Percentiles rank a stretch among this genome's conserved stretches.
Conservation (phyloP, 768 basidiomycete species). For the Cyclocybe cylindracea region DNA sequence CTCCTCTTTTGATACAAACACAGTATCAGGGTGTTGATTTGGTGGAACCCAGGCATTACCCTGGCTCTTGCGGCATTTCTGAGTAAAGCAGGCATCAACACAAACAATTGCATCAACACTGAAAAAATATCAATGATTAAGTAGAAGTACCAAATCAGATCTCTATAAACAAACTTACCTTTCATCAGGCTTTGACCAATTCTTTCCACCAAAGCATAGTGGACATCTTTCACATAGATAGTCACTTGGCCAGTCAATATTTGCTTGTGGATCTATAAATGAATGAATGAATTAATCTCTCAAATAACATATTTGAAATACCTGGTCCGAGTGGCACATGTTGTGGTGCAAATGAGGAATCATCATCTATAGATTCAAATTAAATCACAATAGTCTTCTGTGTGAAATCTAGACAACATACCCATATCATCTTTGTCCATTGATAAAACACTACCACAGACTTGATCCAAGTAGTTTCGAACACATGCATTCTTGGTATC, state of each 20-base stretch:
- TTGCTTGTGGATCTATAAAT: neutral
- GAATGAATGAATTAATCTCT: too few relatives aligned
- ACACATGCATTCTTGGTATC: conserved; percentile 4
- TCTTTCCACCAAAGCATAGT: conserved; percentile 25
- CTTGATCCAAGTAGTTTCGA: conserved; percentile 1
- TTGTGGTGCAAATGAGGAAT: too few relatives aligned
- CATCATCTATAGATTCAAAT: too few relatives aligned
- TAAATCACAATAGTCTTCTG: too few relatives aligned
- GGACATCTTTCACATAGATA: conserved; percentile 24
- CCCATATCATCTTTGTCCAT: neutral
- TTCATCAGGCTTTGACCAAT: conserved; percentile 6
- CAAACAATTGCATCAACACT: conserved; percentile 29
- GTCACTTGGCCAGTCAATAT: conserved; percentile 14
- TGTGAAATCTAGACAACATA: too few relatives aligned
- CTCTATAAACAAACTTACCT: conserved; percentile 6
- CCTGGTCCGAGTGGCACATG: too few relatives aligned
- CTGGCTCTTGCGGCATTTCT: conserved; percentile 22
- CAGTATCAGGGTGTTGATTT: conserved; percentile 14
- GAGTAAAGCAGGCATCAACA: conserved; percentile 35
- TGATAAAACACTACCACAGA: neutral
- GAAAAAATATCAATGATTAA: neutral
- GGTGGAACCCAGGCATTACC: conserved; percentile 15
- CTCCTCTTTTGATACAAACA: conserved; percentile 20
- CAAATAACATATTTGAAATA: too few relatives aligned
- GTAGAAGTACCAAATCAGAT: neutral